phyloP scores from a whole-genome alignment of 2,329 filamentous ascomycete species.

The Xylariaceae sp. region DNA sequence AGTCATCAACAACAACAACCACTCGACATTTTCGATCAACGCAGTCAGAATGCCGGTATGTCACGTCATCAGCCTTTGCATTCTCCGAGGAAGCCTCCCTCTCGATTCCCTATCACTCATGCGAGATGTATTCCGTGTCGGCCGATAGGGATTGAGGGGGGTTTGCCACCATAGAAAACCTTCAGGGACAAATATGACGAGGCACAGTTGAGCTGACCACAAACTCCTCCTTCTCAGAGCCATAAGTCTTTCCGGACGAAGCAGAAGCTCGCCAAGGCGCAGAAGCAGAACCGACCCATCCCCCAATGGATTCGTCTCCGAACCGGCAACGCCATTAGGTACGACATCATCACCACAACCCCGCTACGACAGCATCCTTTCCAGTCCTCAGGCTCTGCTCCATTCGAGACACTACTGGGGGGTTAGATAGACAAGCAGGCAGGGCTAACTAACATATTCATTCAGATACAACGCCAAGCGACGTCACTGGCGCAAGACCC shows the following conservation, averaged over 20 bases:
- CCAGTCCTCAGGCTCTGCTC: conserved; percentile 2
- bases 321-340: conserved; percentile 99
- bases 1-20: conserved; percentile 26
- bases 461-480: conserved; percentile 98
- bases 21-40: conserved; percentile 36
- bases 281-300: conserved; percentile 99
- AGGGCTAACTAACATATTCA: conserved; percentile 7
- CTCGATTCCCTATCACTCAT: not conserved
- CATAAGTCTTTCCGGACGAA: conserved; percentile 99
- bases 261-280: conserved; percentile 99
- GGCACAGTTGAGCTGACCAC: conserved; percentile 13
- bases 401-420: not conserved
- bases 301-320: conserved; percentile 99
- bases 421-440: not conserved
- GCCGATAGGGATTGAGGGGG: not conserved
- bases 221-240: conserved; percentile 58
- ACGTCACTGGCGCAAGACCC: conserved; percentile 99
- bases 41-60: conserved; percentile 42
- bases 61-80: too few relatives aligned
- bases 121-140: not conserved
- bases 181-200: not conserved
- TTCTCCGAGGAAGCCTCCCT: too few relatives aligned
- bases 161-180: too few relatives aligned
- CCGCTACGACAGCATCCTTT: conserved; percentile 1
- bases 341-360: conserved; percentile 42